phyloP scores from a whole-genome alignment of 129 eudicot species.

The Chrysanthemum lavandulifolium region DNA sequence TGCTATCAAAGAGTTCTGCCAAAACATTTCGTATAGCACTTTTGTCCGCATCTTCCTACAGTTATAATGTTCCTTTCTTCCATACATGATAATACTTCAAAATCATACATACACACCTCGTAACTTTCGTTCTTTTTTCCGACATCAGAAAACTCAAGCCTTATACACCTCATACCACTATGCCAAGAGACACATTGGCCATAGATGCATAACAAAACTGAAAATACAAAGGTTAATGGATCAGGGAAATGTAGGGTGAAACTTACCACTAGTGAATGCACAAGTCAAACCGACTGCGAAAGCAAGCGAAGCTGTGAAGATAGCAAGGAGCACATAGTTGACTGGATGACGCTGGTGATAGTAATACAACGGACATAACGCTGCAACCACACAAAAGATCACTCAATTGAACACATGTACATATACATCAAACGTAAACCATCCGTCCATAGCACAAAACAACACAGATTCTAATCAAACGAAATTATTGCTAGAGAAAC shows the following conservation, averaged over 20 bases:
- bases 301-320: slow-evolving; percentile 66
- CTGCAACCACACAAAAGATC: slow-evolving; percentile 27
- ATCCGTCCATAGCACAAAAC: background rate
- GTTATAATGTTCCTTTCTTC: background rate
- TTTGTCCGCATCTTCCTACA: background rate
- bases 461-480: background rate
- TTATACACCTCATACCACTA: too few relatives aligned
- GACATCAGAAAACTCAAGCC: too few relatives aligned
- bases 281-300: slow-evolving; percentile 71
- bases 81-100: background rate
- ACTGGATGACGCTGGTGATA: slow-evolving; percentile 75
- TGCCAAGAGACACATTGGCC: too few relatives aligned
- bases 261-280: slow-evolving; percentile 72
- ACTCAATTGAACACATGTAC: background rate
- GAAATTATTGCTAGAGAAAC: slow-evolving; percentile 14
- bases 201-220: background rate
- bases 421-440: background rate
- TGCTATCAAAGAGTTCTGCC: background rate
- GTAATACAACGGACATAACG: slow-evolving; percentile 65
- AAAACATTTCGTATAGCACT: background rate
- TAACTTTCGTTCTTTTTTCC: too few relatives aligned
- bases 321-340: slow-evolving; percentile 59
- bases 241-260: background rate
- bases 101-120: too few relatives aligned
- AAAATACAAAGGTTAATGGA: background rate